phyloP scores from a whole-genome alignment of 2,329 filamentous ascomycete genomes.

The Neopestalotiopsis sp. region DNA sequence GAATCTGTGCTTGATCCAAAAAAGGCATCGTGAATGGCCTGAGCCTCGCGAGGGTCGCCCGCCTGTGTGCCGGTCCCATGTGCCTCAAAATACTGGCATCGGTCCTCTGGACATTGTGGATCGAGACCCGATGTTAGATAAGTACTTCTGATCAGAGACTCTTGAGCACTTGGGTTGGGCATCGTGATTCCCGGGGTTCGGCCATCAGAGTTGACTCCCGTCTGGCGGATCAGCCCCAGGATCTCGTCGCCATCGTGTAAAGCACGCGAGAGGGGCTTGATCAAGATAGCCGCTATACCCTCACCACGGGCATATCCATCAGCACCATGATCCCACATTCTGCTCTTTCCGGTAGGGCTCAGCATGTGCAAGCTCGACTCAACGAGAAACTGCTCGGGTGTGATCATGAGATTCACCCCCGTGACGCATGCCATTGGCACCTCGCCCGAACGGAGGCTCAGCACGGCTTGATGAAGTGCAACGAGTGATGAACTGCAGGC shows the following conservation, averaged over 20 bases:
- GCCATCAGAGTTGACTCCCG: slow-evolving; percentile 57
- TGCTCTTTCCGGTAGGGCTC: slow-evolving; percentile 48
- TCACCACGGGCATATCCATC: slow-evolving; percentile 66
- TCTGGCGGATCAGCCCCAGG: slow-evolving; percentile 52
- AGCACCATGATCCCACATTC: slow-evolving; percentile 55
- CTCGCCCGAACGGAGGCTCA: slow-evolving; percentile 46
- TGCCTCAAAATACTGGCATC: slow-evolving; percentile 54
- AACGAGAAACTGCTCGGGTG: slow-evolving; percentile 48
- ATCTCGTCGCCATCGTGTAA: slow-evolving; percentile 55
- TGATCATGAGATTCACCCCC: slow-evolving; percentile 49
- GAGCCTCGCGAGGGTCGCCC: slow-evolving; percentile 49
- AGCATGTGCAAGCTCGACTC: slow-evolving; percentile 51
- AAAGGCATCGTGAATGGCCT: slow-evolving; percentile 49
- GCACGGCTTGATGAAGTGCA: slow-evolving; percentile 44
- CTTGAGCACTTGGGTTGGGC: slow-evolving; percentile 53
- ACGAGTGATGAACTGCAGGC: slow-evolving; percentile 47
- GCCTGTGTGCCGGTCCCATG: slow-evolving; percentile 48
- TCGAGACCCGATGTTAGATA: slow-evolving; percentile 51
- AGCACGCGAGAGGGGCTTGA: slow-evolving; percentile 58
- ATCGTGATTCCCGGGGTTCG: slow-evolving; percentile 59
- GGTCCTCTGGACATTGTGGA: slow-evolving; percentile 34
- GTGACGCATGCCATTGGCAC: slow-evolving; percentile 48
- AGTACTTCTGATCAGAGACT: slow-evolving; percentile 47
- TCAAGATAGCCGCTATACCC: slow-evolving; percentile 53
- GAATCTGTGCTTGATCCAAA: slow-evolving; percentile 29